phyloP scores from a whole-genome alignment of 2,329 filamentous ascomycete species.

The Cryphonectria carpinicola region DNA sequence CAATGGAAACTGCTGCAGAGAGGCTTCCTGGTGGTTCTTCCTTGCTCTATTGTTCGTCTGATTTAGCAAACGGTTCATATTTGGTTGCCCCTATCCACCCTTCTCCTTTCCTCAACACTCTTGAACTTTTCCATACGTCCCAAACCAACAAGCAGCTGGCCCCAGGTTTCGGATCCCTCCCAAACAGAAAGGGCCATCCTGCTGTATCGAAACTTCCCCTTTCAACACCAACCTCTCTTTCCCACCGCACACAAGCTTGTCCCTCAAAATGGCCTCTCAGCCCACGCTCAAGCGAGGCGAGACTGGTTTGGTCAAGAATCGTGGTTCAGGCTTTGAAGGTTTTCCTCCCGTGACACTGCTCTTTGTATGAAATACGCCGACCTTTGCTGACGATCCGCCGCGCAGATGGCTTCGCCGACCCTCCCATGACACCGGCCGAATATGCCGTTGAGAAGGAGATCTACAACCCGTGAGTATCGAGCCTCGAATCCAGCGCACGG shows the following conservation, averaged over 20 bases:
- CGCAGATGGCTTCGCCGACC: slow-evolving; percentile 75
- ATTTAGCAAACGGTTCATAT: neutral
- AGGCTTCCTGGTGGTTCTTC: neutral
- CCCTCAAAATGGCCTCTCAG: slow-evolving; percentile 30
- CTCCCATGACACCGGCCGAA: slow-evolving; percentile 74
- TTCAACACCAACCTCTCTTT: neutral
- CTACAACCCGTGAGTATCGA: slow-evolving; percentile 63
- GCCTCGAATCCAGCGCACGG: neutral
- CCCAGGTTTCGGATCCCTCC: too few relatives aligned
- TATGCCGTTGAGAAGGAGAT: slow-evolving; percentile 66
- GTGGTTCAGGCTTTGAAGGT: slow-evolving; percentile 73
- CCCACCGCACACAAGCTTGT: neutral
- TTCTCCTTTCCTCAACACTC: neutral
- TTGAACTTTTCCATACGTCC: neutral
- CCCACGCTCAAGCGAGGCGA: slow-evolving; percentile 42
- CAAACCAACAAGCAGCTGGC: neutral
- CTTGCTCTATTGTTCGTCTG: neutral
- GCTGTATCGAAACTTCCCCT: neutral
- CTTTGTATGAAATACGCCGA: neutral
- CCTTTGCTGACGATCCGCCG: slow-evolving; percentile 7
- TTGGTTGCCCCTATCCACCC: neutral
- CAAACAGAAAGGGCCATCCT: neutral
- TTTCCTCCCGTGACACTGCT: slow-evolving; percentile 25
- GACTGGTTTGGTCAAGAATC: slow-evolving; percentile 47
- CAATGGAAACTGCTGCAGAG: neutral